Evolutionary conservation across 345 rosid genomes (phyloP).

Genomic region (Corchorus olitorius): DNA sequence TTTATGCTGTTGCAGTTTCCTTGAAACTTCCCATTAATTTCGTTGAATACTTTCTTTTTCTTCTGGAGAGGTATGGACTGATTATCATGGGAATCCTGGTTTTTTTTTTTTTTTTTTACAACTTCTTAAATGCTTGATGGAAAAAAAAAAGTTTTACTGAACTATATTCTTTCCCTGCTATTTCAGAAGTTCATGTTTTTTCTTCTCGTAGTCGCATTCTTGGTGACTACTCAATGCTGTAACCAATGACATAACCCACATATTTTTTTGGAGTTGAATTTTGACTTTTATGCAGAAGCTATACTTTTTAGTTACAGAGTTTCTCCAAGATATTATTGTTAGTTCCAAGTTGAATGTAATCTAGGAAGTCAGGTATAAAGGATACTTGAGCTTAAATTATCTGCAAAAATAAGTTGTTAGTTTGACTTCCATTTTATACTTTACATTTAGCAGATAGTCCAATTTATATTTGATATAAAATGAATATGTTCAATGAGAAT

Average conservation of each 20-base stretch:
- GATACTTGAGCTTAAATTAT: not conserved
- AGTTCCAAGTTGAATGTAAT: not conserved
- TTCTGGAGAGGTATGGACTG: not conserved
- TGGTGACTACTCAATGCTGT: too few relatives aligned
- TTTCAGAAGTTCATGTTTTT: not conserved
- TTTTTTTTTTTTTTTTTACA: not conserved
- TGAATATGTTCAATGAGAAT: not conserved
- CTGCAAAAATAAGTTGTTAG: too few relatives aligned
- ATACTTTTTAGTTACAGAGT: not conserved
- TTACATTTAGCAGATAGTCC: not conserved
- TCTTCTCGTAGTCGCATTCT: not conserved
- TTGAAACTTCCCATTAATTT: not conserved
- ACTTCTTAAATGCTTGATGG: not conserved
- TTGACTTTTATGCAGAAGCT: not conserved
- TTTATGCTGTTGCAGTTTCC: not conserved
- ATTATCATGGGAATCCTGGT: not conserved
- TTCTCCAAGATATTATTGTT: not conserved
- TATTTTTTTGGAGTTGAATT: not conserved
- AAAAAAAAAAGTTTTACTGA: not conserved
- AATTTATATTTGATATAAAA: not conserved
- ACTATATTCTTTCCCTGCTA: not conserved
- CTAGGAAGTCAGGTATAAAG: not conserved
- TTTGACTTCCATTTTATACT: too few relatives aligned
- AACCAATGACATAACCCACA: not conserved
- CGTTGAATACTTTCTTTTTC: not conserved